A percentile compares a stretch with the other conserved stretches of the same genome.
Evolutionary conservation across 169 alveolate species (phyloP).

Genomic region (Besnoitia besnoiti): DNA sequence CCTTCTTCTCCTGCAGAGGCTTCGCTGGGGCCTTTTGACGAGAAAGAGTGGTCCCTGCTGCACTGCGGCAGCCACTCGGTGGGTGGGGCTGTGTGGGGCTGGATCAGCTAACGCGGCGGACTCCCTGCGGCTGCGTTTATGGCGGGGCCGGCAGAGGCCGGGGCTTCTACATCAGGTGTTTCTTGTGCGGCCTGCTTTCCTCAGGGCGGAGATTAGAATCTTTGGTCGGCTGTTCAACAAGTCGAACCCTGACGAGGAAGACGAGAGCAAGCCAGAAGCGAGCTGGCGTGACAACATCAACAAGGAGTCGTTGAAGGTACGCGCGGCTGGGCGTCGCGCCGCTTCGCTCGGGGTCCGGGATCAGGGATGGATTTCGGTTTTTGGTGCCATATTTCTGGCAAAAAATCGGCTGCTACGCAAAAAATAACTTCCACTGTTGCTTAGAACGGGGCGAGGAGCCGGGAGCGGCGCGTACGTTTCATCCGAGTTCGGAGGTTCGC

Average conservation of each 20-base stretch:
- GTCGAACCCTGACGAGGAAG: slow-evolving; percentile 82
- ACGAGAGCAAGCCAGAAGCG: slow-evolving; percentile 66
- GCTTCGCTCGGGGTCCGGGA: not conserved
- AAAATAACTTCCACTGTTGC: not conserved
- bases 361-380: not conserved
- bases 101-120: no score
- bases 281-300: slow-evolving; percentile 83
- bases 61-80: no score
- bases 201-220: slow-evolving; percentile 80
- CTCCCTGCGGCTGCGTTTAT: no score
- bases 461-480: no score
- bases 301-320: slow-evolving; percentile 76
- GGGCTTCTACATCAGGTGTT: no score
- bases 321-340: not conserved
- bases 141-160: no score
- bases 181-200: no score
- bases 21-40: no score
- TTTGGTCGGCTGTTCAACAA: slow-evolving; percentile 84
- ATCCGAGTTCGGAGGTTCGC: no score
- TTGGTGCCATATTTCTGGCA: not conserved
- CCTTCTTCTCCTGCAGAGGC: no score
- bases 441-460: not conserved
- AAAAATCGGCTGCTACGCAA: no score
- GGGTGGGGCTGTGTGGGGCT: no score
- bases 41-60: not conserved